phyloP scores from a whole-genome alignment of 768 basidiomycete species.

The Mycena capillaripes region DNA sequence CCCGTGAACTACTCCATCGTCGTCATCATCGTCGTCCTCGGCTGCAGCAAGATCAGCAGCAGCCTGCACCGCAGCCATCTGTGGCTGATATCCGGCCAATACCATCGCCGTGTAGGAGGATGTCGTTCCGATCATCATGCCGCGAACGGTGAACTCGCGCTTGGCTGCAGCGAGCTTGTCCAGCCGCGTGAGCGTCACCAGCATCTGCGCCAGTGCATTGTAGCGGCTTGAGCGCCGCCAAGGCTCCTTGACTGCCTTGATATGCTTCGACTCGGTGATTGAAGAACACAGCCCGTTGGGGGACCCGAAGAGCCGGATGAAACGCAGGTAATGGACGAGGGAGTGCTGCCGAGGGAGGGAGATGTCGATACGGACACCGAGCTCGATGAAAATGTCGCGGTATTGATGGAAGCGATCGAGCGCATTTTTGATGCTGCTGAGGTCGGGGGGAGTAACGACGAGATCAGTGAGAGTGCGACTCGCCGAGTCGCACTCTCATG shows the following conservation, averaged over 20 bases:
- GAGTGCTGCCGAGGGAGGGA: constrained; percentile 47
- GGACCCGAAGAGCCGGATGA: constrained; percentile 39
- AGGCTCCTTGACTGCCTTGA: constrained; percentile 51
- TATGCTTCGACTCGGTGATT: constrained; percentile 51
- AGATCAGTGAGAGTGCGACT: too few species aligned
- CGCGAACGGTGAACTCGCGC: background rate
- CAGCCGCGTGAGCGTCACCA: constrained; percentile 42
- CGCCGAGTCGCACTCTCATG: too few species aligned
- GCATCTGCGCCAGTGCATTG: constrained; percentile 48
- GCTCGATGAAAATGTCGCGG: constrained; percentile 40
- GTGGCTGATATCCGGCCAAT: background rate
- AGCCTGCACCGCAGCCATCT: background rate
- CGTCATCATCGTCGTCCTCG: constrained; percentile 7
- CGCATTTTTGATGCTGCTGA: constrained; percentile 28
- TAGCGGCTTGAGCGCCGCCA: constrained; percentile 43
- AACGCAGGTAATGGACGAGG: constrained; percentile 39
- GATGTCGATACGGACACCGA: constrained; percentile 17
- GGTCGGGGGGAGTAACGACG: constrained; percentile 2
- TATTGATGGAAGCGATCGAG: constrained; percentile 32
- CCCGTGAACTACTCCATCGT: background rate
- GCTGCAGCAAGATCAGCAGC: background rate
- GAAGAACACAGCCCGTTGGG: constrained; percentile 51
- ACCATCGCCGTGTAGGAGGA: constrained; percentile 3
- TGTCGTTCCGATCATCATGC: background rate
- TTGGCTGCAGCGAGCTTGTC: background rate